These are phyloP conservation scores for Strobilomyces confusus DNA, from an alignment of 768 basidiomycete species.

Conservation along the genomic window DNA sequence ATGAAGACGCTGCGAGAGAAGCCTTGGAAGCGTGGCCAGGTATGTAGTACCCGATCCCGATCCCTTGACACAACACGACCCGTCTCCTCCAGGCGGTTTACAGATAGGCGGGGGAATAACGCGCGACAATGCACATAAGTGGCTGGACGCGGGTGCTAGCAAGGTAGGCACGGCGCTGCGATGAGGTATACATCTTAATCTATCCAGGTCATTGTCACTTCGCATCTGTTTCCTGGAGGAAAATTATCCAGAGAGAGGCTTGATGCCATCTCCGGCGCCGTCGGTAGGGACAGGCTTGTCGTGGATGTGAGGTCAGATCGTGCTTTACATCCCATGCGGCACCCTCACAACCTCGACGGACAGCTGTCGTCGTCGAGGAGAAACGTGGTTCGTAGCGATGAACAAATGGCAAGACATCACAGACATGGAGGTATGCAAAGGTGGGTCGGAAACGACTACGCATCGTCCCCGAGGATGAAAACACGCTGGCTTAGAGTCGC, in stretches of 20 bases:
- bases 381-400: conserved; percentile 93
- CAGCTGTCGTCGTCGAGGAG: conserved; percentile 77
- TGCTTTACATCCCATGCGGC: background rate
- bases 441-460: conserved; percentile 35
- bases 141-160: conserved; percentile 86
- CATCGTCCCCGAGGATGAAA: background rate
- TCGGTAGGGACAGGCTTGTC: conserved; percentile 85
- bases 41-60: conserved; percentile 23
- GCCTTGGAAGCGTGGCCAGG: conserved; percentile 85
- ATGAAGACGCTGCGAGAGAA: conserved; percentile 83
- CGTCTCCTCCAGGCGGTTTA: conserved; percentile 51
- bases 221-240: conserved; percentile 84
- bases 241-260: conserved; percentile 76
- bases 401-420: conserved; percentile 98
- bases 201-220: conserved; percentile 91
- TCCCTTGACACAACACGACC: background rate
- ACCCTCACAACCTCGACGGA: background rate
- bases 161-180: conserved; percentile 52
- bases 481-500: conserved; percentile 52
- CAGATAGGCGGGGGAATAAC: conserved; percentile 95
- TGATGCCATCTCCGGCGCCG: conserved; percentile 49
- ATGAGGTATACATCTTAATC: conserved; percentile 6
- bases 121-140: conserved; percentile 70
- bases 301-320: conserved; percentile 83
- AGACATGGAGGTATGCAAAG: conserved; percentile 86